These are phyloP conservation scores for Tulasnella sp. DNA, from an alignment of 768 basidiomycete species.

Conservation along the genomic window DNA sequence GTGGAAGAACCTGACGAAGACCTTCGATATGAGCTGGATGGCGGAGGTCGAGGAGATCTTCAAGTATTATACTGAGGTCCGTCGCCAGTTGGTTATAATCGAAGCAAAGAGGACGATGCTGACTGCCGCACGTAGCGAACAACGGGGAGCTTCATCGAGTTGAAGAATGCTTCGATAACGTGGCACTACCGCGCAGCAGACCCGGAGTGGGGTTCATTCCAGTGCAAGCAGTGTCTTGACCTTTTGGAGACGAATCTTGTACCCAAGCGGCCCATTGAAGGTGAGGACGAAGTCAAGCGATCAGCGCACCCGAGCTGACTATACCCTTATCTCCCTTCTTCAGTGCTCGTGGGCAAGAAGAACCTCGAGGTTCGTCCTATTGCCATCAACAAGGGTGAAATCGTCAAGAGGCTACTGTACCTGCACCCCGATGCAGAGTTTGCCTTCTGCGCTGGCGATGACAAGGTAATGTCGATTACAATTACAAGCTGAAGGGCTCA, in stretches of 20 bases:
- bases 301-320: neutral
- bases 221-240: slow-evolving; percentile 94
- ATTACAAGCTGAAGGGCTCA: neutral
- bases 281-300: slow-evolving; percentile 30
- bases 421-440: slow-evolving; percentile 89
- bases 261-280: slow-evolving; percentile 89
- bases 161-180: slow-evolving; percentile 94
- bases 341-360: slow-evolving; percentile 95
- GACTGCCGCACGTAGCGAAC: slow-evolving; percentile 45
- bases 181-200: slow-evolving; percentile 94
- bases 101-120: neutral
- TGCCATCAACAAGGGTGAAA: slow-evolving; percentile 97
- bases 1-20: slow-evolving; percentile 87
- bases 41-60: slow-evolving; percentile 91
- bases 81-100: slow-evolving; percentile 21
- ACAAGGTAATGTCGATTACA: slow-evolving; percentile 52
- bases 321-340: neutral
- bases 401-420: slow-evolving; percentile 90
- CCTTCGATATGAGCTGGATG: slow-evolving; percentile 97
- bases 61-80: slow-evolving; percentile 85
- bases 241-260: slow-evolving; percentile 89
- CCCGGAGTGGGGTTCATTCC: slow-evolving; percentile 93
- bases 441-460: slow-evolving; percentile 95
- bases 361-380: slow-evolving; percentile 93
- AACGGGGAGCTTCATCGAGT: slow-evolving; percentile 90